Conservation (phyloP, 108 stramenopile species). For the Nannochloropsis salina region DNA sequence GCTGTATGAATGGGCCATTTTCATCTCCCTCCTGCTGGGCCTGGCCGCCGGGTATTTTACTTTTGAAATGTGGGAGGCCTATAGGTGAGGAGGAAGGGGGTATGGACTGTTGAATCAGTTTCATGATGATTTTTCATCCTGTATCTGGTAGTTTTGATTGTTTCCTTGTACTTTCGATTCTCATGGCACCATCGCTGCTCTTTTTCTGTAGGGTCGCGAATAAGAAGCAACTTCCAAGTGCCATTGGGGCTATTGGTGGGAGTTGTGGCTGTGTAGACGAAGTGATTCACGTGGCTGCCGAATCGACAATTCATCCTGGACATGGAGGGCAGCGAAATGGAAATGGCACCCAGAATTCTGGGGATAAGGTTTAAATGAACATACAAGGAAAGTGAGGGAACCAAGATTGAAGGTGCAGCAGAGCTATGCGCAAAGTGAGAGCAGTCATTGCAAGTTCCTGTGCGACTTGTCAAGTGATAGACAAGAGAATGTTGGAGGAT, state of each 20-base stretch:
- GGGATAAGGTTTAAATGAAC: too few relatives aligned
- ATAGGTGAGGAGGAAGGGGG: neutral
- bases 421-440: too few relatives aligned
- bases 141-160: neutral
- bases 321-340: too few relatives aligned
- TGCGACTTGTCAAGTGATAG: too few relatives aligned
- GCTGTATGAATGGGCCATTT: constrained; percentile 4
- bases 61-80: constrained; percentile 11
- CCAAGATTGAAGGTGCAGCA: too few relatives aligned
- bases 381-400: too few relatives aligned
- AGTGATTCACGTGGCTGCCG: constrained; percentile 2
- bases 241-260: neutral
- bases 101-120: neutral
- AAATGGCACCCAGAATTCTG: too few relatives aligned
- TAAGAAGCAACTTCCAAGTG: neutral
- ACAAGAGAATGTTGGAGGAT: too few relatives aligned
- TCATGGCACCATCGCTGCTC: too few relatives aligned
- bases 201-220: neutral
- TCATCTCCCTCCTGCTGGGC: neutral
- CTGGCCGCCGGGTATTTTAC: neutral
- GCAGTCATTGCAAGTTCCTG: too few relatives aligned
- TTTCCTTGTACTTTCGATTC: neutral
- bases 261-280: neutral
- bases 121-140: neutral
- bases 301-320: too few relatives aligned